phyloP scores from a whole-genome alignment of 2,329 filamentous ascomycete genomes.

The Didymella segeticola region DNA sequence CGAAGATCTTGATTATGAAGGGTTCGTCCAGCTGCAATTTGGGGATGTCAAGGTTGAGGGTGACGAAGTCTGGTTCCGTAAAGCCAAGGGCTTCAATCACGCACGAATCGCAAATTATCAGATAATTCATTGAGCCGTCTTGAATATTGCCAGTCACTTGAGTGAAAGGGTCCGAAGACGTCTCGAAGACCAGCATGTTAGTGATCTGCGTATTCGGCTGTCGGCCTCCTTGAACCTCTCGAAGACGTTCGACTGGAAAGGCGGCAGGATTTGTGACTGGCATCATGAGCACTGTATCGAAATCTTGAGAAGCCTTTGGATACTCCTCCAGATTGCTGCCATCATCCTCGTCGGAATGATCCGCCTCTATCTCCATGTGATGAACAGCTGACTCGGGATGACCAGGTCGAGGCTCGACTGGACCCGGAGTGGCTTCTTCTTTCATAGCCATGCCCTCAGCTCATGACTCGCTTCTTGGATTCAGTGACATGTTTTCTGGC shows the following conservation, averaged over 20 bases:
- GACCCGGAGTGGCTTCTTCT: neutral
- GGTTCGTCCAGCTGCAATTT: slow-evolving; percentile 15
- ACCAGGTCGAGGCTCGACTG: neutral
- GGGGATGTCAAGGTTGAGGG: neutral
- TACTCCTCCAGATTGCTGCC: neutral
- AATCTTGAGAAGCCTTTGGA: neutral
- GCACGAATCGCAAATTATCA: slow-evolving; percentile 19
- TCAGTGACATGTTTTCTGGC: neutral
- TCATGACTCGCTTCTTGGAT: neutral
- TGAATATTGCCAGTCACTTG: slow-evolving; percentile 23
- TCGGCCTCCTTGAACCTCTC: slow-evolving; percentile 22
- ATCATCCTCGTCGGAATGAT: neutral
- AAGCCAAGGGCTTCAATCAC: slow-evolving; percentile 23
- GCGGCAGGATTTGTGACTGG: slow-evolving; percentile 20
- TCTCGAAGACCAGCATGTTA: slow-evolving; percentile 16
- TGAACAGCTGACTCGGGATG: neutral
- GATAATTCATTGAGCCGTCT: slow-evolving; percentile 22
- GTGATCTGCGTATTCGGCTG: slow-evolving; percentile 17
- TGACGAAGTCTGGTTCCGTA: slow-evolving; percentile 5
- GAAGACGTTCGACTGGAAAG: slow-evolving; percentile 19
- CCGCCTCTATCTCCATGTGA: neutral
- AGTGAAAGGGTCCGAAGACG: neutral
- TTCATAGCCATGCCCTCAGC: neutral
- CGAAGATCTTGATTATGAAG: slow-evolving; percentile 14
- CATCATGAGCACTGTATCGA: neutral